These are phyloP conservation scores for Suillus fuscotomentosus DNA, from an alignment of 768 basidiomycete species.

Conservation along the genomic window DNA sequence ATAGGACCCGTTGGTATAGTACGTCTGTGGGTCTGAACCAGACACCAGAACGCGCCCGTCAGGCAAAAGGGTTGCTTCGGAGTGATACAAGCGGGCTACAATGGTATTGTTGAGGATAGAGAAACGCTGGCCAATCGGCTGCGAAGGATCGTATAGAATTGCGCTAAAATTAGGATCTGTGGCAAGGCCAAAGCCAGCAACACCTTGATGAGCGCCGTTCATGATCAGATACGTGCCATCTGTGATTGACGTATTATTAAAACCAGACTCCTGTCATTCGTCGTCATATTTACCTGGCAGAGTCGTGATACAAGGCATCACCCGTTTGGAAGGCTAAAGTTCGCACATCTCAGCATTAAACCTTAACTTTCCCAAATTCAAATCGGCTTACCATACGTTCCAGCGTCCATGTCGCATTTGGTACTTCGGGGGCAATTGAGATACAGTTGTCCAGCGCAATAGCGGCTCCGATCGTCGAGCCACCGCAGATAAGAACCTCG, in stretches of 20 bases:
- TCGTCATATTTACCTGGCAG: constrained; percentile 44
- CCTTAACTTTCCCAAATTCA: background rate
- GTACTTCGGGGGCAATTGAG: constrained; percentile 60
- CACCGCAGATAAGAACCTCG: constrained; percentile 73
- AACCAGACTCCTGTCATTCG: background rate
- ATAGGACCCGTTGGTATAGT: constrained; percentile 31
- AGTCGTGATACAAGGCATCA: constrained; percentile 73
- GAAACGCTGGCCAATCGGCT: constrained; percentile 58
- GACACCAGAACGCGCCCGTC: constrained; percentile 76
- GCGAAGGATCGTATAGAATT: constrained; percentile 66
- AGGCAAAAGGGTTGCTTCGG: constrained; percentile 70
- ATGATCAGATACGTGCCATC: constrained; percentile 76
- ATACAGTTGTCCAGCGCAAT: constrained; percentile 69
- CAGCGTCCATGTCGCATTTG: constrained; percentile 62
- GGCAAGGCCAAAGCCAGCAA: constrained; percentile 73
- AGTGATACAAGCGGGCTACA: constrained; percentile 77
- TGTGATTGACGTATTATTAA: background rate
- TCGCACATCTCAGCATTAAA: background rate
- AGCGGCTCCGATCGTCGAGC: constrained; percentile 56
- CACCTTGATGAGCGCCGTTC: constrained; percentile 70
- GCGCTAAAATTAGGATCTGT: constrained; percentile 61
- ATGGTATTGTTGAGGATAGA: constrained; percentile 68
- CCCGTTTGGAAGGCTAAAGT: constrained; percentile 62
- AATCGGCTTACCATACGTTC: constrained; percentile 69
- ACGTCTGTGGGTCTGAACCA: constrained; percentile 70